phyloP scores from a whole-genome alignment of 495 filamentous ascomycete species.

The Cladorrhinum samala region DNA sequence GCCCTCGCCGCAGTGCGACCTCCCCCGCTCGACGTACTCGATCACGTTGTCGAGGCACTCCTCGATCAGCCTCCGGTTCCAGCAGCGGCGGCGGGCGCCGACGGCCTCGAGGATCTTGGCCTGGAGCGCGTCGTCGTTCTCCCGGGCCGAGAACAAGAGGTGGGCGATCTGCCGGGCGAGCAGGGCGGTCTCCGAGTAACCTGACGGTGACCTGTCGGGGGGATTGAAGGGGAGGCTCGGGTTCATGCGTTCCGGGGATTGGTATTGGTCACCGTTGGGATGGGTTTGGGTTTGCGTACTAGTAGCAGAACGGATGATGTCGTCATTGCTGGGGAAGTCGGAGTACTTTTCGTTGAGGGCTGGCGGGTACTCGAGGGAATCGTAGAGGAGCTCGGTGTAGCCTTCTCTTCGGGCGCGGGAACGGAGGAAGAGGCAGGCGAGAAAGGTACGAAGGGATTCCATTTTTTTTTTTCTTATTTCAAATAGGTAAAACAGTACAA shows the following conservation, averaged over 20 bases:
- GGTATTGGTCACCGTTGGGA: neutral
- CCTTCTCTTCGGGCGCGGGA: constrained; percentile 1
- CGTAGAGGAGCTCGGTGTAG: constrained; percentile 15
- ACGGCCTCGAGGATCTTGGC: neutral
- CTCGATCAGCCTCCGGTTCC: constrained; percentile 17
- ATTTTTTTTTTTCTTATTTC: constrained; percentile 4
- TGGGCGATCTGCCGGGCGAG: constrained; percentile 9
- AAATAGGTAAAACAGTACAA: neutral
- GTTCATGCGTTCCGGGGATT: neutral
- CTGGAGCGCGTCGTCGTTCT: constrained; percentile 16
- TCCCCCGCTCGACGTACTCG: constrained; percentile 16
- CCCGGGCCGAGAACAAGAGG: constrained; percentile 11
- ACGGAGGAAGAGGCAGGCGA: constrained; percentile 14
- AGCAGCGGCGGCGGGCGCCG: constrained; percentile 8
- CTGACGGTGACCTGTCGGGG: neutral
- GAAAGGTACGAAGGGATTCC: constrained; percentile 12
- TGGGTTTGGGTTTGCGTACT: too few relatives aligned
- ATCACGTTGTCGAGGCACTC: constrained; percentile 16
- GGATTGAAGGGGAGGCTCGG: too few relatives aligned
- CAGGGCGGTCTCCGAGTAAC: neutral
- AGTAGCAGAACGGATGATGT: too few relatives aligned
- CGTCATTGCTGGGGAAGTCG: neutral
- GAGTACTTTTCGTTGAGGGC: neutral
- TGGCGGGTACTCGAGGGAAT: constrained; percentile 2
- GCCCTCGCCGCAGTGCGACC: neutral